A percentile compares a stretch with the other conserved stretches of the same genome.
Conservation (phyloP, 441 rosid genomes). For the Omphalea diandra region DNA sequence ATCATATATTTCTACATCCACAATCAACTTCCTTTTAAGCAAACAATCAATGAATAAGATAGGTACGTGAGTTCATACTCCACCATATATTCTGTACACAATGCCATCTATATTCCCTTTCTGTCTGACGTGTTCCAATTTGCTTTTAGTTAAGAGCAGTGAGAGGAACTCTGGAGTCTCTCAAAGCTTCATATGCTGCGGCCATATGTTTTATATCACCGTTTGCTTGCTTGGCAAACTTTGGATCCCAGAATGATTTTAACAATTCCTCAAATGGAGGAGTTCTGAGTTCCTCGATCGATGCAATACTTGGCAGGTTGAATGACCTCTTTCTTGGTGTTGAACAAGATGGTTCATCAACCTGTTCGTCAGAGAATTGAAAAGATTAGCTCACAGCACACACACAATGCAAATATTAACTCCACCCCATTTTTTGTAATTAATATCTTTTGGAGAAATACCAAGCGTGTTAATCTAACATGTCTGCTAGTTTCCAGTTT, state of each 20-base stretch:
- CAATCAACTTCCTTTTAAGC: slow-evolving; percentile 19
- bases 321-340: slow-evolving; percentile 81
- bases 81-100: slow-evolving; percentile 35
- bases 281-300: slow-evolving; percentile 92
- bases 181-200: slow-evolving; percentile 53
- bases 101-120: neutral
- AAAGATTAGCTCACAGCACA: neutral
- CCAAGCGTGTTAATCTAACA: neutral
- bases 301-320: slow-evolving; percentile 68
- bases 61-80: neutral
- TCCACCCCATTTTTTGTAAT: neutral
- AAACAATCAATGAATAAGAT: slow-evolving; percentile 34
- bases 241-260: slow-evolving; percentile 68
- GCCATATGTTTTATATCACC: slow-evolving; percentile 66
- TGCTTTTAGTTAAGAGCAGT: slow-evolving; percentile 67
- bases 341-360: slow-evolving; percentile 95
- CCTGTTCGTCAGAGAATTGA: slow-evolving; percentile 35
- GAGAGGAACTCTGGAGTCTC: slow-evolving; percentile 85
- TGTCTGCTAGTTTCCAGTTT: neutral
- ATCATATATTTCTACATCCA: slow-evolving; percentile 24
- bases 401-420: neutral
- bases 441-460: neutral
- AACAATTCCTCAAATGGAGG: slow-evolving; percentile 83
- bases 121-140: slow-evolving; percentile 4
- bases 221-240: slow-evolving; percentile 55